Conservation (phyloP, 495 filamentous ascomycete genomes). For the Lepraria neglecta region DNA sequence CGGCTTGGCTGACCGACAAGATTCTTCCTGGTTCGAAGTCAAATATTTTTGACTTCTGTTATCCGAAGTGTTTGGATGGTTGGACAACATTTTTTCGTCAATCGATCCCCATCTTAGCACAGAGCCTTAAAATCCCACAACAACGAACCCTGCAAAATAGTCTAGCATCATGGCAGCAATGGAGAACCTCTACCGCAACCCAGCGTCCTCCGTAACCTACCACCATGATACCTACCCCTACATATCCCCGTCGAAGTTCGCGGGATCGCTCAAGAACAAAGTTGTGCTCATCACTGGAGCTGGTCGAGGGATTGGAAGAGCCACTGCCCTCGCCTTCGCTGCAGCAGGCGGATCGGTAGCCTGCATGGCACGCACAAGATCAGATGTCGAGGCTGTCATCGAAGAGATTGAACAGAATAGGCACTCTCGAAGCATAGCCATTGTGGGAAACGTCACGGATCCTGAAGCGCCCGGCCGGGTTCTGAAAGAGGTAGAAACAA, state of each 20-base stretch:
- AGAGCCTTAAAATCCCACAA: neutral
- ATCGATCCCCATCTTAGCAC: neutral
- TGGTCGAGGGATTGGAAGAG: conserved; percentile 63
- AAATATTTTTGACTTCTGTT: neutral
- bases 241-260: conserved; percentile 29
- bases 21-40: too few relatives aligned
- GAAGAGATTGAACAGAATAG: conserved; percentile 23
- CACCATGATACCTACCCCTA: conserved; percentile 25
- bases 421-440: conserved; percentile 21
- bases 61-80: too few relatives aligned
- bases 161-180: conserved; percentile 12
- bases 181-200: conserved; percentile 11
- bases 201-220: conserved; percentile 4
- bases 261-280: conserved; percentile 51
- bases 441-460: conserved; percentile 26
- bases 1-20: too few relatives aligned
- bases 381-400: conserved; percentile 16
- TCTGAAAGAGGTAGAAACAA: conserved; percentile 20
- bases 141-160: too few relatives aligned
- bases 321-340: conserved; percentile 57
- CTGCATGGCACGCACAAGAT: conserved; percentile 22
- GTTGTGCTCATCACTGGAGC: conserved; percentile 68
- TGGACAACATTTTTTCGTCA: neutral
- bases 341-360: conserved; percentile 71
- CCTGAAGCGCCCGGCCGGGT: conserved; percentile 17